Evolutionary conservation across 1,284 basidiomycete species (phyloP).

Genomic region (Melampsora americana): DNA sequence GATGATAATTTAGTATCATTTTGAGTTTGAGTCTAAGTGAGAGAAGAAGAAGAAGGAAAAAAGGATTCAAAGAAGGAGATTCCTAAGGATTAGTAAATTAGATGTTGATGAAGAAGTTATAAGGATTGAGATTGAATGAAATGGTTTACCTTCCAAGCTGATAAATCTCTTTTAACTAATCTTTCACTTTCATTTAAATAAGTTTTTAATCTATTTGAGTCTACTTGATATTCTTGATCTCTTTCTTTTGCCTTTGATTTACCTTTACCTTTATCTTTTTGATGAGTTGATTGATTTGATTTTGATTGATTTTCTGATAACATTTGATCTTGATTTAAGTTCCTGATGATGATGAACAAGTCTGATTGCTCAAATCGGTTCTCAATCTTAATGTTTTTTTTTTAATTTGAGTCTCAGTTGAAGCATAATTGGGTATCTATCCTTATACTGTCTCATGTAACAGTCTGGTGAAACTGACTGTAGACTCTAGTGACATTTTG

Average conservation of each 20-base stretch:
- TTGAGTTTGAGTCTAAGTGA: slow-evolving; percentile 36
- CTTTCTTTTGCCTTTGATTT: slow-evolving; percentile 14
- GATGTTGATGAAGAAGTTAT: no score
- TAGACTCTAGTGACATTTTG: no score
- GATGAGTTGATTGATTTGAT: neutral
- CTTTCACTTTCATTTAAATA: slow-evolving; percentile 31
- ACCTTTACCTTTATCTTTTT: slow-evolving; percentile 5
- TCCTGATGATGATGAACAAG: no score
- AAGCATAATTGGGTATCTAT: no score
- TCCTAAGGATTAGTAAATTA: neutral
- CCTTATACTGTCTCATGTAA: no score
- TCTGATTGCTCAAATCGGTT: no score
- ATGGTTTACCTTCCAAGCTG: slow-evolving; percentile 35
- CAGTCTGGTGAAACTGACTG: no score
- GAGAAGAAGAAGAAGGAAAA: no score
- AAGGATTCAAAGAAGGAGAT: neutral
- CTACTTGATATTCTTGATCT: slow-evolving; percentile 22
- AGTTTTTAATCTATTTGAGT: slow-evolving; percentile 10
- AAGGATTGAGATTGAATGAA: no score
- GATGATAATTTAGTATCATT: slow-evolving; percentile 33
- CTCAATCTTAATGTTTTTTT: no score
- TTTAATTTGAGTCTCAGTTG: no score
- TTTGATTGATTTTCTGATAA: neutral
- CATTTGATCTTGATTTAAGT: no score
- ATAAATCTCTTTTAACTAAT: slow-evolving; percentile 16